Evolutionary conservation across 208 protist genomes (phyloP), one percentile per base, ranked within the genome.

Genomic region (Acanthamoeba divionensis): DNA sequence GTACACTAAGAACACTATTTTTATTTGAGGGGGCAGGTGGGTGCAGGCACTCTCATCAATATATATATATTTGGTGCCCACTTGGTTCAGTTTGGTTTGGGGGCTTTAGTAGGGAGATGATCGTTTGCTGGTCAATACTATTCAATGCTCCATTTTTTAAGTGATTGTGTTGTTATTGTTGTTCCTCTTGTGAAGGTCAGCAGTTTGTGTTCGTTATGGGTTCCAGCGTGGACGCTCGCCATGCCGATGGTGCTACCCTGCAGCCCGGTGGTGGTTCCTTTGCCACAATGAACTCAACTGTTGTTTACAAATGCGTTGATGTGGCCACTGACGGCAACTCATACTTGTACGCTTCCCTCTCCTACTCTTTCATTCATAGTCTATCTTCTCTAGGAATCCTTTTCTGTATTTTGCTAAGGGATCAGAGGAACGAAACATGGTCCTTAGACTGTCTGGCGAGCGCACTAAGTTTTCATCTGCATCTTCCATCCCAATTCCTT

Each of bases 281-380:
- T 21, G 65, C 88, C 5, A 15, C 26, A 3, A 69, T 93, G 50
- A 31, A 91, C 44, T 47, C 26, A 12, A 89, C 38, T 33, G 71
- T 87, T 21, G 87, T 79, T 18, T 66, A 52, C 57, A 13, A 85
- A 80, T 91, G 83, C 63, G 48, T 75, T 50, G 54, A 93, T 47
- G 66, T 90, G 57, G n/a, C n/a, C n/a, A n/a, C n/a, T n/a, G 38
- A 92, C 50, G n/a, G 36, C 33, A 38, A 18, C 31, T 90, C 65
- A 36, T 91, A 90, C 65, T 45, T 86, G 48, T 90, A 85, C 71
- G 1, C 77, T 80, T 33, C 69, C 65, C n/a, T 85, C 65, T 21
- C n/a, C 15, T 15, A 15, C 21, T 63, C 38, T 9, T 12, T 24
- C 36, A 60, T 8, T 2, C 24, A 7, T n/a, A 33, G 21, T 85